phyloP scores from a whole-genome alignment of 202 grass and related monocot genomes.

The Schoenoplectus triqueter region DNA sequence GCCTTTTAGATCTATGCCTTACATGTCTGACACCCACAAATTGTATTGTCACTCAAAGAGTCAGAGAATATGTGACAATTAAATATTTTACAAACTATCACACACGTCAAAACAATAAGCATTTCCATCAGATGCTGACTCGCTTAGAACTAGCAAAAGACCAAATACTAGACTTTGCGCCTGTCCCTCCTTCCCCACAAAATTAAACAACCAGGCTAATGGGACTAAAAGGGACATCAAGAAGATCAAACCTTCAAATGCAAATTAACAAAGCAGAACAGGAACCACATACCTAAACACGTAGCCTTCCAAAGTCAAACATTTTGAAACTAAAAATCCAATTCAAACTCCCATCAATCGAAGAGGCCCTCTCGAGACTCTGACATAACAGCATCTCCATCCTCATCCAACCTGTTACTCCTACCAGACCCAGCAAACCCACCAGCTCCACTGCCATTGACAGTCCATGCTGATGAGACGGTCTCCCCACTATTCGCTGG shows the following conservation, averaged over 20 bases:
- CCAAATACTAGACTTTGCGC: neutral
- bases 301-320: neutral
- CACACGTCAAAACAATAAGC: neutral
- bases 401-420: conserved; percentile 33
- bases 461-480: conserved; percentile 40
- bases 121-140: neutral
- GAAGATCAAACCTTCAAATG: conserved; percentile 5
- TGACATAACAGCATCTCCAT: conserved; percentile 41
- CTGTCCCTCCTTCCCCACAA: neutral
- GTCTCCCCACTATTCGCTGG: conserved; percentile 48
- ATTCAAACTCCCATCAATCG: conserved; percentile 32
- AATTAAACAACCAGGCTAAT: conserved; percentile 8
- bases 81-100: neutral
- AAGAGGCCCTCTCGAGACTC: conserved; percentile 46
- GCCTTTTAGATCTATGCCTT: neutral
- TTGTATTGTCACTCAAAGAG: neutral
- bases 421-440: conserved; percentile 26
- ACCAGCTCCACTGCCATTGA: neutral
- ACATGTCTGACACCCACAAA: neutral
- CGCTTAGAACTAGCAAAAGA: neutral
- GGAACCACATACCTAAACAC: conserved; percentile 20
- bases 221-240: neutral
- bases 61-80: neutral
- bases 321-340: neutral
- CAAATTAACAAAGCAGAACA: conserved; percentile 1